A percentile compares a stretch with the other conserved stretches of the same genome.
Conservation (phyloP, 225 moss, liverwort and hornwort genomes). For the Sphagnum contortum region DNA sequence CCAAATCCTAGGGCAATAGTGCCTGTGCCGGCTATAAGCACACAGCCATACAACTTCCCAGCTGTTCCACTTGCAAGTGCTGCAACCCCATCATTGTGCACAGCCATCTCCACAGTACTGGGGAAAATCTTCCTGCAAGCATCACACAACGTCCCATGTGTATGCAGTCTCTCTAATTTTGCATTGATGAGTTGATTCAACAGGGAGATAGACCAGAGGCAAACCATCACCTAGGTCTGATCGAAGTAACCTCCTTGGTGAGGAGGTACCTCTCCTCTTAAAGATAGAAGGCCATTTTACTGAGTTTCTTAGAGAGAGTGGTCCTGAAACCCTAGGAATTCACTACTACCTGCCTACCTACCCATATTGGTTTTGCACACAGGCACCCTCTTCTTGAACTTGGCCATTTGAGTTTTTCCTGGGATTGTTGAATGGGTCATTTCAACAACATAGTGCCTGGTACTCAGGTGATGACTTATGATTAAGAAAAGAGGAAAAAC, state of each 20-base stretch:
- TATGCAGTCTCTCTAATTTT: too few relatives aligned
- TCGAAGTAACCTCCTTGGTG: not conserved
- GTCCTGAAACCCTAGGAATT: slow-evolving; percentile 3
- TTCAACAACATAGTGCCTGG: slow-evolving; percentile 1
- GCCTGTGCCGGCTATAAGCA: slow-evolving; percentile 84
- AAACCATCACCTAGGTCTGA: not conserved
- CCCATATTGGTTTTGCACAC: not conserved
- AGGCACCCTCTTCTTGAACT: slow-evolving; percentile 2
- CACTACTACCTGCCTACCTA: slow-evolving; percentile 1
- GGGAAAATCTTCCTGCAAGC: slow-evolving; percentile 57
- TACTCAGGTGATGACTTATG: not conserved
- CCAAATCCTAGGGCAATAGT: slow-evolving; percentile 73
- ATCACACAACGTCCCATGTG: too few relatives aligned
- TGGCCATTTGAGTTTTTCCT: slow-evolving; percentile 7
- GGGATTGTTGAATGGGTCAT: slow-evolving; percentile 4
- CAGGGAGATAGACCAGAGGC: too few relatives aligned
- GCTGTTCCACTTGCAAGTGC: slow-evolving; percentile 78
- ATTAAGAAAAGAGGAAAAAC: not conserved
- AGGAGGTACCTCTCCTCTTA: slow-evolving; percentile 1
- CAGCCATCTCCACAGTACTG: slow-evolving; percentile 51
- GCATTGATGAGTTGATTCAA: too few relatives aligned
- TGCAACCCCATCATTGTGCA: slow-evolving; percentile 83
- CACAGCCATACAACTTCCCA: slow-evolving; percentile 76
- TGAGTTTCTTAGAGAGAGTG: slow-evolving; percentile 5
- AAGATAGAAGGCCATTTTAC: slow-evolving; percentile 5